A percentile compares a stretch with the other conserved stretches of the same genome.
phyloP scores from a whole-genome alignment of 495 filamentous ascomycete genomes.

The Trichoderma gamsii region DNA sequence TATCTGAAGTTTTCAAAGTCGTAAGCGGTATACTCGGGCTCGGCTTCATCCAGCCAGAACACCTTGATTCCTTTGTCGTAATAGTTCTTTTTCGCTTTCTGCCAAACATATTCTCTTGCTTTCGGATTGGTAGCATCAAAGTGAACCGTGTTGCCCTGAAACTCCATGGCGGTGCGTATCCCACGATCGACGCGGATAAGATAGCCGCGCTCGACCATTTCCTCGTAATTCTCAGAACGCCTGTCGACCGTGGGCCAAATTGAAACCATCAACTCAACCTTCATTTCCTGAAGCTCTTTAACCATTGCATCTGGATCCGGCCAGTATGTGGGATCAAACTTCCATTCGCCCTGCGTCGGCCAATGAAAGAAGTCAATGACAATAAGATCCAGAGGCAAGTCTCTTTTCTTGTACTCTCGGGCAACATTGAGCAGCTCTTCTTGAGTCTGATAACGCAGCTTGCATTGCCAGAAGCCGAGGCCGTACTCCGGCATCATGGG shows the following conservation, averaged over 20 bases:
- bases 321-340: constrained; percentile 52
- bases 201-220: constrained; percentile 49
- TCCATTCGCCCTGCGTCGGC: constrained; percentile 54
- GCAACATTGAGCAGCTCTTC: constrained; percentile 50
- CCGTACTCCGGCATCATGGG: constrained; percentile 61
- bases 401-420: constrained; percentile 45
- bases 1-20: constrained; percentile 57
- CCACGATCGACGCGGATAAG: constrained; percentile 51
- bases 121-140: constrained; percentile 52
- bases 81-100: constrained; percentile 49
- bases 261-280: constrained; percentile 54
- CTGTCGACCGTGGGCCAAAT: constrained; percentile 53
- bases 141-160: constrained; percentile 47
- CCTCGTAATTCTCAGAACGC: constrained; percentile 44
- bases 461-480: constrained; percentile 58
- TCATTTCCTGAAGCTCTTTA: constrained; percentile 43
- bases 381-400: constrained; percentile 51
- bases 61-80: constrained; percentile 50
- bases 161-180: constrained; percentile 45
- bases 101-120: constrained; percentile 48
- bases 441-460: constrained; percentile 54
- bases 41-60: constrained; percentile 59
- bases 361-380: constrained; percentile 59
- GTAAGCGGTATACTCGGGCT: constrained; percentile 53
- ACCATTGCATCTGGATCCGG: constrained; percentile 52